Conservation (phyloP, 2,329 filamentous ascomycete species). For the Fusarium chlamydosporum region DNA sequence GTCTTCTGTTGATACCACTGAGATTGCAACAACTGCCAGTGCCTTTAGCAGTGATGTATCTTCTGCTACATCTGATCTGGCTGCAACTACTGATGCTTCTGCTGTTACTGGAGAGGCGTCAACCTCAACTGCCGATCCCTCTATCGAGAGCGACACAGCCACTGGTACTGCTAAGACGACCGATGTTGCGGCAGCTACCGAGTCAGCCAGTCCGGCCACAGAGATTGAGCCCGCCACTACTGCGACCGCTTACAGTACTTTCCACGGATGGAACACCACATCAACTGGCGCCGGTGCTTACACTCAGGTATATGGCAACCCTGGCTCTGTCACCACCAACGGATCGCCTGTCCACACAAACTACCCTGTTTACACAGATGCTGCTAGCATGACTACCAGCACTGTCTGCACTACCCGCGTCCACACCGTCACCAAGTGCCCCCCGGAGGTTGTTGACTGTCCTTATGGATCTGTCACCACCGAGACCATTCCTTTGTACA, state of each 20-base stretch:
- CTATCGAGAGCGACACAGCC: slow-evolving; percentile 5
- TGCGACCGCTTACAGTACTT: slow-evolving; percentile 32
- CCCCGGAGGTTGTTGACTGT: slow-evolving; percentile 29
- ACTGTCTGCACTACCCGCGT: slow-evolving; percentile 60
- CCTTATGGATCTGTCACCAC: slow-evolving; percentile 55
- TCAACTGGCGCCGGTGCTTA: slow-evolving; percentile 16
- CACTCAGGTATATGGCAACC: slow-evolving; percentile 25
- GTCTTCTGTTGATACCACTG: slow-evolving; percentile 7
- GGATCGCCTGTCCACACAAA: slow-evolving; percentile 30
- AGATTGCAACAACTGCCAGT: slow-evolving; percentile 5
- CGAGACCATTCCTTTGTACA: slow-evolving; percentile 59
- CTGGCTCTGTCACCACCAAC: slow-evolving; percentile 12
- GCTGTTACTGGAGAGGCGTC: not conserved
- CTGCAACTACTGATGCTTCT: slow-evolving; percentile 4
- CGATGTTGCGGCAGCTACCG: not conserved
- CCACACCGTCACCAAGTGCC: slow-evolving; percentile 57
- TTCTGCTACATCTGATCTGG: not conserved
- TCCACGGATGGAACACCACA: slow-evolving; percentile 41
- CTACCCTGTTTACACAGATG: slow-evolving; percentile 17
- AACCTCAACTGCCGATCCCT: slow-evolving; percentile 6
- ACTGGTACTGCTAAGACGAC: not conserved
- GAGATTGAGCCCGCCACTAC: slow-evolving; percentile 16
- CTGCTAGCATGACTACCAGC: slow-evolving; percentile 48
- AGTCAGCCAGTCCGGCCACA: slow-evolving; percentile 1
- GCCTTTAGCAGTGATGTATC: slow-evolving; percentile 4